These are phyloP conservation scores for Colletotrichum lentis DNA, from an alignment of 2,329 filamentous ascomycete genomes.

Conservation along the genomic window DNA sequence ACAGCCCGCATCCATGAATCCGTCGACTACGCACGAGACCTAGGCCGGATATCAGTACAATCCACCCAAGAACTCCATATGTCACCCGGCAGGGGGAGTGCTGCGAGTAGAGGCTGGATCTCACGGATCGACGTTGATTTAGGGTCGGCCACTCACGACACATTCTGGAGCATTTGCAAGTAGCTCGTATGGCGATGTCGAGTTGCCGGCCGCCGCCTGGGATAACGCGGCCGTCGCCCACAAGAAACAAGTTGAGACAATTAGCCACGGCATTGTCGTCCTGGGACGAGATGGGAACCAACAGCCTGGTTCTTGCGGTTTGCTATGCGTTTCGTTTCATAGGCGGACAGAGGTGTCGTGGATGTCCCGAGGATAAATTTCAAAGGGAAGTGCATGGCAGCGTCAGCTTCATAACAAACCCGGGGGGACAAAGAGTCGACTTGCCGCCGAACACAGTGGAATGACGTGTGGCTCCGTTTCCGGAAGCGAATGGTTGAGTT, in stretches of 20 bases:
- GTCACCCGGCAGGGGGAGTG: neutral
- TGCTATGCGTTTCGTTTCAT: neutral
- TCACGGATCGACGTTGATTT: neutral
- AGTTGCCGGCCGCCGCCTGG: neutral
- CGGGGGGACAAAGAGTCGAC: neutral
- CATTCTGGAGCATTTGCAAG: slow-evolving; percentile 17
- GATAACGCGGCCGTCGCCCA: neutral
- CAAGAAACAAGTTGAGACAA: neutral
- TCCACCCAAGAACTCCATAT: neutral
- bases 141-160: slow-evolving; percentile 16
- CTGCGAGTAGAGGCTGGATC: neutral
- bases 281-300: neutral
- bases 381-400: neutral
- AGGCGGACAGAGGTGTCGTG: neutral
- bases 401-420: neutral
- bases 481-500: neutral
- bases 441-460: neutral
- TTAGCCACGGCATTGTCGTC: neutral
- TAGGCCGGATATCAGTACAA: neutral
- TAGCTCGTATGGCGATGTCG: neutral
- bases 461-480: neutral
- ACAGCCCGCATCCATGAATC: slow-evolving; percentile 13
- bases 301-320: neutral
- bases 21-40: slow-evolving; percentile 25
- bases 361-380: too few relatives aligned